phyloP scores from a whole-genome alignment of 345 rosid species.

The Melaleuca quinquenervia region DNA sequence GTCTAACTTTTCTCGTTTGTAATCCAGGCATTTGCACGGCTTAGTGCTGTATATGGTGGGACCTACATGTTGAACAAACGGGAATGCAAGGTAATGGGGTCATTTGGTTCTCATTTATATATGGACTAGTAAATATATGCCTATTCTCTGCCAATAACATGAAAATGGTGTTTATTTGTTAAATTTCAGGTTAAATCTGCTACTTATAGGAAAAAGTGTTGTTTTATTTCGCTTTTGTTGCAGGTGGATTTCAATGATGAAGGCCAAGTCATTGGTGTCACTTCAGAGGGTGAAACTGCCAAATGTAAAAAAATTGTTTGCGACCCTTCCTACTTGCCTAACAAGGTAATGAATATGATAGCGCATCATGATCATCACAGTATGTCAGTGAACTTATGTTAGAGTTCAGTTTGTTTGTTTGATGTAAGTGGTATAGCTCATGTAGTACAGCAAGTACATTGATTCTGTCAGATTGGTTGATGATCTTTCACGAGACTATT shows the following conservation, averaged over 20 bases:
- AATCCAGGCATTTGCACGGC: conserved; percentile 88
- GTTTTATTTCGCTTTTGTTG: conserved; percentile 5
- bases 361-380: neutral
- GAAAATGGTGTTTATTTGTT: neutral
- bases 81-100: conserved; percentile 65
- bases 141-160: neutral
- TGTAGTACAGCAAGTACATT: neutral
- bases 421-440: neutral
- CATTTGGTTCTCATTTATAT: neutral
- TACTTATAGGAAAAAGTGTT: neutral
- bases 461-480: neutral
- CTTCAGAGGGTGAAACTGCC: conserved; percentile 99
- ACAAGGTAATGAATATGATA: conserved; percentile 42
- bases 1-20: neutral
- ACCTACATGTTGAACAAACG: conserved; percentile 95
- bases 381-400: neutral
- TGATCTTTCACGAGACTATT: neutral
- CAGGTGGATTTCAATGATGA: conserved; percentile 88
- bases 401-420: neutral
- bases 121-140: neutral
- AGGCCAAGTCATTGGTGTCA: conserved; percentile 81
- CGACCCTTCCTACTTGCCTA: conserved; percentile 82
- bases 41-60: conserved; percentile 97
- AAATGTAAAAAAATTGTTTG: conserved; percentile 94
- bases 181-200: neutral